These are phyloP conservation scores for Colletotrichum lini DNA, from an alignment of 2,329 filamentous ascomycete species.

Conservation along the genomic window DNA sequence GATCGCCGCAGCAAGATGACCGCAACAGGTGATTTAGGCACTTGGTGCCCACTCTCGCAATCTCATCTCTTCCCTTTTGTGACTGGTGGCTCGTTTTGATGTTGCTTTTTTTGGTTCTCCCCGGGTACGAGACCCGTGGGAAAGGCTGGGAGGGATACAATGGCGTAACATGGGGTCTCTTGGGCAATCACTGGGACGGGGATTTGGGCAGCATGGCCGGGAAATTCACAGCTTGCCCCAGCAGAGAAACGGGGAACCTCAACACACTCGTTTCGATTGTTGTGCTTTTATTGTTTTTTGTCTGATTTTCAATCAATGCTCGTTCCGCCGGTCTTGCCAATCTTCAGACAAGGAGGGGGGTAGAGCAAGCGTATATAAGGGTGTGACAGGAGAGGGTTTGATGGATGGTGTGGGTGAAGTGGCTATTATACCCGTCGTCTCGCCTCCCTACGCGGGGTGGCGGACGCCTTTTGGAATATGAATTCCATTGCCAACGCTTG, in stretches of 20 bases:
- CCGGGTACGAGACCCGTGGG: slow-evolving; percentile 1
- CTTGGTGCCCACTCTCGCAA: slow-evolving; percentile 9
- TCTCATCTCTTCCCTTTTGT: slow-evolving; percentile 4
- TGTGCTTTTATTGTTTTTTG: slow-evolving; percentile 9
- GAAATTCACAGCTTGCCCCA: slow-evolving; percentile 5
- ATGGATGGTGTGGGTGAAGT: slow-evolving; percentile 12
- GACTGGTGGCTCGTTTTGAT: slow-evolving; percentile 16
- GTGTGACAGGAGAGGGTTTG: background rate
- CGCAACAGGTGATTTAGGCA: slow-evolving; percentile 26
- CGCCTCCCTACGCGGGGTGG: background rate
- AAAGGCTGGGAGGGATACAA: slow-evolving; percentile 15
- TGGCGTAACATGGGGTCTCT: slow-evolving; percentile 36
- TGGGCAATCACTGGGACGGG: slow-evolving; percentile 6
- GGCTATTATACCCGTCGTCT: slow-evolving; percentile 40
- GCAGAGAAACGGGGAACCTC: slow-evolving; percentile 20
- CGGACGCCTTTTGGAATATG: slow-evolving; percentile 35
- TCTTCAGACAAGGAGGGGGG: background rate
- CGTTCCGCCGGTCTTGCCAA: background rate
- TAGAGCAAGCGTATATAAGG: background rate
- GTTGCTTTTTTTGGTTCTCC: background rate
- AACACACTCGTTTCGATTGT: slow-evolving; percentile 37
- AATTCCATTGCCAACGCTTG: slow-evolving; percentile 14
- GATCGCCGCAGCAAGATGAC: slow-evolving; percentile 35
- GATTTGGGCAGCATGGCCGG: slow-evolving; percentile 33
- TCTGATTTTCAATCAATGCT: background rate